Percentiles rank a stretch among this genome's conserved stretches.
Conservation (phyloP, 23 red algal genomes). For the Cyanidioschyzon merolae region DNA sequence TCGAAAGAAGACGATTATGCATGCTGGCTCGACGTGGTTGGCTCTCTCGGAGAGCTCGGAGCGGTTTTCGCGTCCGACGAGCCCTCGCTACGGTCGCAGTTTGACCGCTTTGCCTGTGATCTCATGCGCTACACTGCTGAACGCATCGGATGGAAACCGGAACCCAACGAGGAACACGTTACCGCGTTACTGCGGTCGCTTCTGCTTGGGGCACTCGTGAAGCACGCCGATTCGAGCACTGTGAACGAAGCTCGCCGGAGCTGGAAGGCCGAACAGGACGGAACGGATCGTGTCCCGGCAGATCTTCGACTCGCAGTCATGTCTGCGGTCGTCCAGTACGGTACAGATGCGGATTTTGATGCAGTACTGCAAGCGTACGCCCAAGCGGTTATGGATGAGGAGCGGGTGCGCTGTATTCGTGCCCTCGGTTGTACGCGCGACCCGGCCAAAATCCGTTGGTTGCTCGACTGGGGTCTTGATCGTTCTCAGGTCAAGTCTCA, state of each 20-base stretch:
- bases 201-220: constrained; percentile 2
- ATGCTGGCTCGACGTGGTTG: constrained; percentile 23
- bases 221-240: constrained; percentile 4
- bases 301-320: constrained; percentile 24
- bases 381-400: constrained; percentile 27
- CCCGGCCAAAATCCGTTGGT: not conserved
- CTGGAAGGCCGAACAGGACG: constrained; percentile 1
- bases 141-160: constrained; percentile 22
- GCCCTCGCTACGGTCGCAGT: not conserved
- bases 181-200: constrained; percentile 15
- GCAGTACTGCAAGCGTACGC: constrained; percentile 9
- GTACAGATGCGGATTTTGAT: constrained; percentile 24
- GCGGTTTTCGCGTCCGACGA: constrained; percentile 12
- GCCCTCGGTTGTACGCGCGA: constrained; percentile 17
- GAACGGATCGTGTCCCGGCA: not conserved
- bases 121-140: not conserved
- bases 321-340: constrained; percentile 15
- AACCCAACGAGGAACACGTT: constrained; percentile 23
- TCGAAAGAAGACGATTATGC: constrained; percentile 25
- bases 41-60: constrained; percentile 14
- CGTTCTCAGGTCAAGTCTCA: constrained; percentile 28
- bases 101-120: constrained; percentile 4
- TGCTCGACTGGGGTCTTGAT: constrained; percentile 34
- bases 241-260: constrained; percentile 15
- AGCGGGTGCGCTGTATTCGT: constrained; percentile 38